These are phyloP conservation scores for Oxyria digyna DNA, from an alignment of 148 eudicot genomes.

Conservation along the genomic window DNA sequence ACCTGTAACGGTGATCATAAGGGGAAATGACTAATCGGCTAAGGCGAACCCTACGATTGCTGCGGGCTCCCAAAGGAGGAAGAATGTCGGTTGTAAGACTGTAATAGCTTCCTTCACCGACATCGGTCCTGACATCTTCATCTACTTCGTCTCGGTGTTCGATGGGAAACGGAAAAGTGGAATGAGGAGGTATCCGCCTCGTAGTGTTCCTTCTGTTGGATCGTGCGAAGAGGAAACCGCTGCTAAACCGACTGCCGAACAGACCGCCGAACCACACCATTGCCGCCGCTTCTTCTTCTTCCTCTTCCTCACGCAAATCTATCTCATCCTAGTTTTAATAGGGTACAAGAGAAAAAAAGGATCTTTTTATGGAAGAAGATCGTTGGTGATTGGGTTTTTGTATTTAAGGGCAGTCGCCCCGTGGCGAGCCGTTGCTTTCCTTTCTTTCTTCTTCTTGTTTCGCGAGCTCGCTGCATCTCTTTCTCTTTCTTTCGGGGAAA, in stretches of 20 bases:
- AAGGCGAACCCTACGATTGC: constrained; percentile 12
- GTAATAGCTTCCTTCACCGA: constrained; percentile 7
- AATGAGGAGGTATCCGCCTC: not conserved
- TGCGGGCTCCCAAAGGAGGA: constrained; percentile 11
- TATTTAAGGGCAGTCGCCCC: not conserved
- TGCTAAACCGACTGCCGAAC: not conserved
- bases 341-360: not conserved
- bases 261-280: constrained; percentile 4
- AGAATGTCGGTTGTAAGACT: constrained; percentile 9
- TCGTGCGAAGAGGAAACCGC: constrained; percentile 6
- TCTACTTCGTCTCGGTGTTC: not conserved
- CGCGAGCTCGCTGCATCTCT: not conserved
- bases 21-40: constrained; percentile 12
- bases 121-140: not conserved
- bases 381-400: not conserved
- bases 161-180: not conserved
- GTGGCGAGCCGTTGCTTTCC: not conserved
- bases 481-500: not conserved
- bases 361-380: not conserved
- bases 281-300: not conserved
- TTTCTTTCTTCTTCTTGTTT: not conserved
- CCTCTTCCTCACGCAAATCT: too few relatives aligned
- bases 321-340: too few relatives aligned
- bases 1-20: constrained; percentile 14
- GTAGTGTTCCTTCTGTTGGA: not conserved